Base-by-base conservation (phyloP, 371 early-diverging fungal genomes). In the Cladochytrium tenue region DNA sequence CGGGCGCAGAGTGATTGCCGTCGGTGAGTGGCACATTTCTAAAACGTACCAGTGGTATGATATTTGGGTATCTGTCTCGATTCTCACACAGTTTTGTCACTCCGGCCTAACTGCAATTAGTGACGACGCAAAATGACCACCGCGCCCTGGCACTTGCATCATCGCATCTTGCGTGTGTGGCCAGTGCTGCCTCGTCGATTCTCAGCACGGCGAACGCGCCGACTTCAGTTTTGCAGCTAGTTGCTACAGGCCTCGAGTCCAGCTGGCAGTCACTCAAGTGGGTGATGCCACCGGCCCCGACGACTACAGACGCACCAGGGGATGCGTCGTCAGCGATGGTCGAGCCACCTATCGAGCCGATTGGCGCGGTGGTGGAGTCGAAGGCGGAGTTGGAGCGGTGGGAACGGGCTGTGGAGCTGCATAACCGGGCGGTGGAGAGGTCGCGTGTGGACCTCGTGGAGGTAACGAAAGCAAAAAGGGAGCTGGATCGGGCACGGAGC, bases 241-340 rank as follows among this genome's bases (percentile, higher is more conserved):
- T 20, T 7, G 43, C 20, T 43, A 43, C 13, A 20, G 20, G 43
- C 43, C 20, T 43, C 43, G 43, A 43, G 20, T 20, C 13, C 43
- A 43, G 13, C 43, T 20, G 13, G 7, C 43, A 20, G 20, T 7
- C 7, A 43, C 43, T 7, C 20, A 43, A 43, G 7, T 20, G n/a
- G n/a, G 43, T 20, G 43, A 20, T 43, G 13, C 7, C 43, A 20
- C 7, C 20, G 20, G 43, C 7, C 43, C 20, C 43, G 13, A 43
- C 7, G 43, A 20, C 43, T 20, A 20, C 43, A 43, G 7, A 43
- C 43, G 20, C 7, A 20, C 43, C 13, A 43, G 7, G 20, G 7
- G 13, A 7, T 13, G 60, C 59, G 35, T 60, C 67, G 55, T 32
- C 60, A 13, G 61, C 56, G 30, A 66, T 60, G 61, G 60, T 60